A percentile compares a stretch with the other conserved stretches of the same genome.
These are phyloP conservation scores for Apodospora peruviana DNA, from an alignment of 495 filamentous ascomycete species.

Conservation along the genomic window DNA sequence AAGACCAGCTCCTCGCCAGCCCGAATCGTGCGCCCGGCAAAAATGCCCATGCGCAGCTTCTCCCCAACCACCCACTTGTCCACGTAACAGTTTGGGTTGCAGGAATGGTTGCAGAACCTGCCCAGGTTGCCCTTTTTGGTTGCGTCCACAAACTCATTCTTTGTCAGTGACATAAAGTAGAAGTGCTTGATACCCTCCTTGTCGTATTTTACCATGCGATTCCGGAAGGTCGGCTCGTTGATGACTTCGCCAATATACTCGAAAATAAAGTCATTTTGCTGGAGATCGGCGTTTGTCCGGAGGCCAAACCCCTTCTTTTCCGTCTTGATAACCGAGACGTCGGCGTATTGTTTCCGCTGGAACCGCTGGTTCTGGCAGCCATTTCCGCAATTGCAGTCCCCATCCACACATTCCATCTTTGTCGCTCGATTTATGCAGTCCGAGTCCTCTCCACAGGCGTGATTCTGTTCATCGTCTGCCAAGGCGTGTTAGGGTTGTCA, in stretches of 20 bases:
- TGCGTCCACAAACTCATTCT: slow-evolving; percentile 95
- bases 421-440: slow-evolving; percentile 98
- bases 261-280: slow-evolving; percentile 84
- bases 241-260: slow-evolving; percentile 99
- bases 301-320: slow-evolving; percentile 96
- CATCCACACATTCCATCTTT: slow-evolving; percentile 89
- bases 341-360: slow-evolving; percentile 80
- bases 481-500: slow-evolving; percentile 9
- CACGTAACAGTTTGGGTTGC: slow-evolving; percentile 97
- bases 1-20: slow-evolving; percentile 97
- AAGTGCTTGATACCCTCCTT: slow-evolving; percentile 97
- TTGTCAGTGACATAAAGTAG: slow-evolving; percentile 99
- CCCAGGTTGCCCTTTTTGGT: slow-evolving; percentile 96
- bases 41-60: slow-evolving; percentile 98
- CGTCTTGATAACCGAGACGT: slow-evolving; percentile 92
- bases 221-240: slow-evolving; percentile 80
- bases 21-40: slow-evolving; percentile 79
- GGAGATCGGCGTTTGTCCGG: slow-evolving; percentile 69
- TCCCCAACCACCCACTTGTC: slow-evolving; percentile 99
- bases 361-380: slow-evolving; percentile 95
- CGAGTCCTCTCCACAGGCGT: slow-evolving; percentile 91
- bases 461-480: slow-evolving; percentile 66
- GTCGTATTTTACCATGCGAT: slow-evolving; percentile 85
- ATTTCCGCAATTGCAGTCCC: slow-evolving; percentile 77
- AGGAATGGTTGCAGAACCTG: slow-evolving; percentile 98